Conservation (phyloP, 257 asterid species). For the Ophiorrhiza pumila region DNA sequence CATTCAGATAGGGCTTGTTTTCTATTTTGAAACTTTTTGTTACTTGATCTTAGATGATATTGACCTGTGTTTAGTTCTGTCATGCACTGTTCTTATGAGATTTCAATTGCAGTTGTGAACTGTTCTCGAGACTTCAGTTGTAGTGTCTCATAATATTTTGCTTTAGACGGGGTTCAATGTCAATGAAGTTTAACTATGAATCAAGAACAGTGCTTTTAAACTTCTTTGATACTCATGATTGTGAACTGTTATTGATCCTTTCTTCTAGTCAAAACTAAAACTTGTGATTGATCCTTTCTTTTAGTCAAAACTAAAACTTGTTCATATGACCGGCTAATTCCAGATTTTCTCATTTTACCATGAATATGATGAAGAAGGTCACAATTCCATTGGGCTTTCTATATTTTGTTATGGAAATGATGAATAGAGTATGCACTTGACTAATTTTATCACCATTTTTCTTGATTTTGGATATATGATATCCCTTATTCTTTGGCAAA, state of each 20-base stretch:
- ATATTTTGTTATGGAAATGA: background rate
- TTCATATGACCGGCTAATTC: background rate
- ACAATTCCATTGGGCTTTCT: background rate
- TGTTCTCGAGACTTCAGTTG: background rate
- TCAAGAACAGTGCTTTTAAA: background rate
- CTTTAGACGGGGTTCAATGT: background rate
- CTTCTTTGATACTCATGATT: background rate
- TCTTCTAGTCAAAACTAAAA: no score
- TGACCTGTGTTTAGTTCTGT: background rate
- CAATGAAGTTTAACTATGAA: background rate
- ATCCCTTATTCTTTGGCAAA: background rate
- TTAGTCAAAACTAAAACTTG: background rate
- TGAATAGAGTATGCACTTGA: background rate
- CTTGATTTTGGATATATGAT: background rate
- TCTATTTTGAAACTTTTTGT: constrained; percentile 8
- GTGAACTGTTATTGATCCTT: background rate
- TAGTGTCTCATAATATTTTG: background rate
- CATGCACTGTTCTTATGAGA: background rate
- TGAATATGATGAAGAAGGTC: background rate
- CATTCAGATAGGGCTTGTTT: constrained; percentile 19
- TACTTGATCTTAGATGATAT: background rate
- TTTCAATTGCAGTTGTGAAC: background rate
- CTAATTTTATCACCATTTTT: background rate
- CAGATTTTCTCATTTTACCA: background rate
- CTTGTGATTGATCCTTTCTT: background rate